These are phyloP conservation scores for Barbarea vulgaris DNA, from an alignment of 345 rosid genomes.

Conservation along the genomic window DNA sequence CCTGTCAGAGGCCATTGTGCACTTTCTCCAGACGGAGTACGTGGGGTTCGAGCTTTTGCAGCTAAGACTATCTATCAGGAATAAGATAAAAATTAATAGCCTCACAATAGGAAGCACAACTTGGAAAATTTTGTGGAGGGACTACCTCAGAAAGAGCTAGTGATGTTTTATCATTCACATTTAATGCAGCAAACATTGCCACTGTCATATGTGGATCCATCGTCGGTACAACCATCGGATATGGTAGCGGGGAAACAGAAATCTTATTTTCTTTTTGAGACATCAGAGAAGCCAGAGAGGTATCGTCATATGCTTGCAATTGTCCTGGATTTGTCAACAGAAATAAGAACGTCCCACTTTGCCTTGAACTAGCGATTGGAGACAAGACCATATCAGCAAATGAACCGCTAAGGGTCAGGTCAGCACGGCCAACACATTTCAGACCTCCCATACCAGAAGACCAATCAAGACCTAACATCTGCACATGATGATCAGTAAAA, in stretches of 20 bases:
- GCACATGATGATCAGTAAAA: slow-evolving; percentile 38
- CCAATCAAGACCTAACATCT: slow-evolving; percentile 80
- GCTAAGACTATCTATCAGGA: slow-evolving; percentile 58
- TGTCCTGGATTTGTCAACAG: slow-evolving; percentile 79
- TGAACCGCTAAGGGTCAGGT: slow-evolving; percentile 72
- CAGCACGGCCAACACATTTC: slow-evolving; percentile 64
- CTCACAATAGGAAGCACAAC: slow-evolving; percentile 19
- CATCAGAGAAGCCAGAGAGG: slow-evolving; percentile 53
- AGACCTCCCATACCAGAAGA: slow-evolving; percentile 62
- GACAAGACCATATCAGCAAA: slow-evolving; percentile 83
- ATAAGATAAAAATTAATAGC: slow-evolving; percentile 36
- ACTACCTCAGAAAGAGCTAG: slow-evolving; percentile 63
- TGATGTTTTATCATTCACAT: slow-evolving; percentile 47
- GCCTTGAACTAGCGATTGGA: slow-evolving; percentile 49
- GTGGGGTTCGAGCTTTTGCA: slow-evolving; percentile 51
- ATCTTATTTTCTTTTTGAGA: slow-evolving; percentile 51
- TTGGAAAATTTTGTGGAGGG: slow-evolving; percentile 1
- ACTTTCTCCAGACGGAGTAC: slow-evolving; percentile 41
- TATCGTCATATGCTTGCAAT: slow-evolving; percentile 63
- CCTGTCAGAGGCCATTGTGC: slow-evolving; percentile 83
- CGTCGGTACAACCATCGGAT: slow-evolving; percentile 59
- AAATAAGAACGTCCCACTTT: slow-evolving; percentile 48
- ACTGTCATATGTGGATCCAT: slow-evolving; percentile 65
- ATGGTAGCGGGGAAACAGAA: slow-evolving; percentile 54
- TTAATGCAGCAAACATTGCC: slow-evolving; percentile 49